Percentiles rank a stretch among this genome's conserved stretches.
phyloP scores from a whole-genome alignment of 2,329 filamentous ascomycete species.

The Colletotrichum agaves region DNA sequence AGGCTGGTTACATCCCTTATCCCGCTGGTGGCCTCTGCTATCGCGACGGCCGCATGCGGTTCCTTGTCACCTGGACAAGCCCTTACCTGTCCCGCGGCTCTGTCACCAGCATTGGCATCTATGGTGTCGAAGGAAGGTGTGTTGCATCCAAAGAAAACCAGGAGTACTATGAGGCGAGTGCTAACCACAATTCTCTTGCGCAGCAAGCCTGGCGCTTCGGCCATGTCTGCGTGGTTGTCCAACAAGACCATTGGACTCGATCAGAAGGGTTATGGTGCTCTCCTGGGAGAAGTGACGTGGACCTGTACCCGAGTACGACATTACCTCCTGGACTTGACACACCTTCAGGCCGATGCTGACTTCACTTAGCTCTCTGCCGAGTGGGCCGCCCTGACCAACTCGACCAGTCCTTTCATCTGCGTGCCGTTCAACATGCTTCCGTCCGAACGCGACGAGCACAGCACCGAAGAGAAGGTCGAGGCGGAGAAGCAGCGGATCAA shows the following conservation, averaged over 20 bases:
- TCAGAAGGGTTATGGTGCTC: constrained; percentile 52
- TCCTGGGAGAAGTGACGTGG: constrained; percentile 56
- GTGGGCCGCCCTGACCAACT: constrained; percentile 52
- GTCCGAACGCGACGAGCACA: constrained; percentile 43
- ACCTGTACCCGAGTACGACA: constrained; percentile 52
- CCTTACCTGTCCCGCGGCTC: constrained; percentile 54
- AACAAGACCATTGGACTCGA: constrained; percentile 55
- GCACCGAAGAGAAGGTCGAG: constrained; percentile 44
- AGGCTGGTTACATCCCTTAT: constrained; percentile 58
- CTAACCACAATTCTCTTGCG: background rate
- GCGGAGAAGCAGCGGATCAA: constrained; percentile 52
- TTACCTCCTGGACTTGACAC: no score
- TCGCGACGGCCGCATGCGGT: constrained; percentile 55
- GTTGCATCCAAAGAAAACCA: background rate
- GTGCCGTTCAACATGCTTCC: constrained; percentile 56
- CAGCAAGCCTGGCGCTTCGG: constrained; percentile 58
- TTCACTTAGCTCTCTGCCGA: constrained; percentile 49
- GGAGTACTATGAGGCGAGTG: background rate
- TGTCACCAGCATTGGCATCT: constrained; percentile 52
- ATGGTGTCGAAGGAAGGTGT: constrained; percentile 56
- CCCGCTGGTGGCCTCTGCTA: constrained; percentile 58
- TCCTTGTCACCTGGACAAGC: constrained; percentile 54
- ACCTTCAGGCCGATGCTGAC: background rate
- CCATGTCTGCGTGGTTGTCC: constrained; percentile 56
- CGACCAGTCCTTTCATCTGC: constrained; percentile 49